Conservation (phyloP, 805 yeast species). For the Myxozyma lipomycoides region DNA sequence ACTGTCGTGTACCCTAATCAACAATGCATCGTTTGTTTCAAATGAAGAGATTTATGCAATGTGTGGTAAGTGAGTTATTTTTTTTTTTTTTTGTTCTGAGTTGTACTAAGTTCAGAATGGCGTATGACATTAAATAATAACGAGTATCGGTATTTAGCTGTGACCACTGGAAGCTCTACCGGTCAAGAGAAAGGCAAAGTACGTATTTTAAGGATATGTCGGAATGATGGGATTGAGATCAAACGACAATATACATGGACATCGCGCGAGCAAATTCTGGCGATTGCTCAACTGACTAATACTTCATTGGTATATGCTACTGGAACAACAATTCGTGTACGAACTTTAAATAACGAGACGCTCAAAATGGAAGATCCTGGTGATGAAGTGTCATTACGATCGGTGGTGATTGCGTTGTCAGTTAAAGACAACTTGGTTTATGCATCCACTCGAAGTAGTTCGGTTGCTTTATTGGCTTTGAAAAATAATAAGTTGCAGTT, state of each 20-base stretch:
- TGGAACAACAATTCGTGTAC: constrained; percentile 11
- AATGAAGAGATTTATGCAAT: constrained; percentile 5
- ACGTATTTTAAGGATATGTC: constrained; percentile 3
- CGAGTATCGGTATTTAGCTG: constrained; percentile 4
- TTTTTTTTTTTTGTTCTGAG: not conserved
- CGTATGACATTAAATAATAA: not conserved
- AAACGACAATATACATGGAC: constrained; percentile 16
- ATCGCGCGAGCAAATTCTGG: constrained; percentile 13
- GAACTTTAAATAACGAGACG: constrained; percentile 8
- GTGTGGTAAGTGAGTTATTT: constrained; percentile 7
- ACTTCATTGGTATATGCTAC: constrained; percentile 19
- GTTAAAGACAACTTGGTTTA: constrained; percentile 6
- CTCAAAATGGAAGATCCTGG: constrained; percentile 6
- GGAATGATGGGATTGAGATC: constrained; percentile 10
- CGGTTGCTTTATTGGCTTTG: constrained; percentile 7
- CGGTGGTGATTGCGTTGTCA: constrained; percentile 12
- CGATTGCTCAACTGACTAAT: constrained; percentile 11
- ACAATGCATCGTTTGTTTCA: not conserved
- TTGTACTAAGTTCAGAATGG: constrained; percentile 11
- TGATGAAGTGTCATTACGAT: constrained; percentile 8
- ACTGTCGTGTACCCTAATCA: constrained; percentile 3
- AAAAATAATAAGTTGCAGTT: not conserved
- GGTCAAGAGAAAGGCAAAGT: constrained; percentile 8
- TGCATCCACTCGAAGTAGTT: constrained; percentile 18
- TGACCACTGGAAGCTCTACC: constrained; percentile 7